Evolutionary conservation across 306 rosid species (phyloP), one percentile per base, ranked within the genome.

Genomic region (Gleditsia sinensis): DNA sequence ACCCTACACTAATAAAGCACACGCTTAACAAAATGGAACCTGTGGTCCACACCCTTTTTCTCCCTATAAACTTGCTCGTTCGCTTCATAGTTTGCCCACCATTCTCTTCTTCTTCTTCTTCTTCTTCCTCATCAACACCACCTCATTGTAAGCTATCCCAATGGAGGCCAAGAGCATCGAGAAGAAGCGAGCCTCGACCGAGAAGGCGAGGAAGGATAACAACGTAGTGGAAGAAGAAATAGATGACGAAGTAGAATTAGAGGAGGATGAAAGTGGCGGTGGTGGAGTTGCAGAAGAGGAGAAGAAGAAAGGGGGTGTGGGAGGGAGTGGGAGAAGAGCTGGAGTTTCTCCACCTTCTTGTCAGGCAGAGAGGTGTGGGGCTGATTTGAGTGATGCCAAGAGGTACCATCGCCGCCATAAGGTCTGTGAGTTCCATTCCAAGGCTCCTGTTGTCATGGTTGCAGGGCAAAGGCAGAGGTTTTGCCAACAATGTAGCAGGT

Each of bases 401-500:
- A 60, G 88, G 75, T 93, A 91, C 64, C 94, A 93, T 64, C 97
- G 97, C 75, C 98, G 98, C 82, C 98, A 93, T 79, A 93, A 89
- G 88, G 98, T 93, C 63, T 93, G 98, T 54, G 98, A 93, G 77
- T 72, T 86, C 78, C 98, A 93, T 66, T 89, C 97, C 20, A 93
- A 93, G 85, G 97, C 96, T 0, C 74, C 97, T 0, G 76, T 58
- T 57, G 98, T 85, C 66, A 43, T 88, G 48, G 98, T 91, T 49
- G 86, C 92, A 5, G 98, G 96, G 33, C 79, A 68, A 23, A 81
- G 89, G 48, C 98, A 93, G 82, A 89, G 98, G 75, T 93, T 93
- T 77, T 93, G 98, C 75, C 98, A 93, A 82, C 98, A 93, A 91
- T 93, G 98, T 84, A 93, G 98, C 96, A 93, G 98, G 98, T 93